Evolutionary conservation across 441 rosid genomes (phyloP), one percentile per base, ranked within the genome.

Genomic region (Sinapis alba): DNA sequence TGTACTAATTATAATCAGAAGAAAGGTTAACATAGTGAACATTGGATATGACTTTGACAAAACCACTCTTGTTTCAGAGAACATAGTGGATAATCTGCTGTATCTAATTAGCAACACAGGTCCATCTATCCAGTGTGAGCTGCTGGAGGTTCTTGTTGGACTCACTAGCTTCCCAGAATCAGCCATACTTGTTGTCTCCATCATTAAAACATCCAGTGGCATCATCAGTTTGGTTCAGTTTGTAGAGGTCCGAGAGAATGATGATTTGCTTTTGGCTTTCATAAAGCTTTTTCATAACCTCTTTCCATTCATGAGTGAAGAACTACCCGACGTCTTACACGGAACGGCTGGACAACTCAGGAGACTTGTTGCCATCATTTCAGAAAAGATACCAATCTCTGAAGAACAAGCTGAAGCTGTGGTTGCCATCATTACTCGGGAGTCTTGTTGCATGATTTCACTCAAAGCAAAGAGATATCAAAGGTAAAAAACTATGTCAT

Each of bases 381-480:
- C 97, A 5, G 99, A 93, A 66, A 85, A 90, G 53, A 84, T 80
- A 32, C 89, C 86, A 30, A 89, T 93, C 65, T 82, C 89, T 23
- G 97, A 96, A 77, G 98, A 93, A 85, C 99, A 96, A 69, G 94
- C 98, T 57, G 94, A 86, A 47, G 97, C 98, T n/a, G n/a, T n/a
- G n/a, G n/a, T n/a, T n/a, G n/a, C n/a, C n/a, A n/a, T n/a, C n/a
- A n/a, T n/a, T n/a, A n/a, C n/a, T n/a, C n/a, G n/a, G n/a, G n/a
- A n/a, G n/a, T n/a, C n/a, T n/a, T n/a, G n/a, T n/a, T n/a, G n/a
- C n/a, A n/a, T n/a, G n/a, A n/a, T n/a, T n/a, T n/a, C n/a, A n/a
- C n/a, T n/a, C n/a, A n/a, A n/a, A n/a, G n/a, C n/a, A n/a, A n/a
- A n/a, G n/a, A n/a, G n/a, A n/a, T n/a, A n/a, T n/a, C n/a, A n/a